Base-by-base conservation (phyloP, 2,329 filamentous ascomycete genomes). In the Colletotrichum ledebouriae region DNA sequence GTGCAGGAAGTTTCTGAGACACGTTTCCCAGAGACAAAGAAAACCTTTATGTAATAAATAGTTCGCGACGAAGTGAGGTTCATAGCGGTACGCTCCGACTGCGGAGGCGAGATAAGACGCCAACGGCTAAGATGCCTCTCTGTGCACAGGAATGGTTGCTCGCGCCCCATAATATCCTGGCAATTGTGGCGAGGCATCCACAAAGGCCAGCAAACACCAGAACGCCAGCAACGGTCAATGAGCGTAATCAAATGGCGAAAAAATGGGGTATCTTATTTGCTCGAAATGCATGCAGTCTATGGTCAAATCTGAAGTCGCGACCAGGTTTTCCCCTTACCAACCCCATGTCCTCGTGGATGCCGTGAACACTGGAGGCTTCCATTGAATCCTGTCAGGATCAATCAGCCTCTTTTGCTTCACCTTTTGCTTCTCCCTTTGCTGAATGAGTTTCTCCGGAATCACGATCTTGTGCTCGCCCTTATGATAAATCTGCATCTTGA, bases 391-490 rank as follows among this genome's bases (percentile, higher is more conserved):
- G 20, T 89, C 86, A 0, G 94, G 86, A 70, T 97, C 92, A 71
- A 99, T 94, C 50, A 87, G 81, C 62, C 92, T 86, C 78, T 90
- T 91, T 67, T 90, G 89, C 80, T 97, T 98, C 60, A 88, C 77
- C 80, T 92, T 94, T 72, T 92, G 89, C 81, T 94, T 97, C 73
- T 94, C 92, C 72, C 92, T 87, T 75, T 93, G 89, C 77, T 91
- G 87, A 65, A 98, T 85, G 59, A 97, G 87, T 68, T 93, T 90
- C 71, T 96, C 92, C 0, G 95, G 94, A 37, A 99, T 85, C 25
- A 98, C 94, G 73, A 99, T 93, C 78, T 98, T 95, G 84, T 98
- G 96, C 76, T 97, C 94, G 72, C 94, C 94, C 84, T 97, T 97
- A 74, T 94, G 94, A 77, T 98, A 98, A 52, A 96, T 88, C 76